phyloP scores from a whole-genome alignment of 208 protist species.

The Ichthyophonus hoferi region DNA sequence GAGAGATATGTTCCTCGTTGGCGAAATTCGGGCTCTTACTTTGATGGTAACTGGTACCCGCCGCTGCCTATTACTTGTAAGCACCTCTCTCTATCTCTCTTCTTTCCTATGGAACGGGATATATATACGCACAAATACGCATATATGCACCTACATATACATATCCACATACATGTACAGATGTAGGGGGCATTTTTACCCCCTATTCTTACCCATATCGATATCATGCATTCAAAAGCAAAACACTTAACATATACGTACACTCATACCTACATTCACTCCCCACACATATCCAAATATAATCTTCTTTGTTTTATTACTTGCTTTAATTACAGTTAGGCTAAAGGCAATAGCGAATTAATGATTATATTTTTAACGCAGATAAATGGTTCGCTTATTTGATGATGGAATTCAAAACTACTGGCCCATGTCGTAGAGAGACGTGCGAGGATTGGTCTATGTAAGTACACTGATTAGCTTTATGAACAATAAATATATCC shows the following conservation, averaged over 20 bases:
- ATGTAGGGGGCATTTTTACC: neutral
- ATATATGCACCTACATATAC: neutral
- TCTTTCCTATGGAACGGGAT: neutral
- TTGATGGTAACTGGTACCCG: slow-evolving; percentile 12
- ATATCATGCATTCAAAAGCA: neutral
- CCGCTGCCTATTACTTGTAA: slow-evolving; percentile 25
- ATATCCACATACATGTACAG: neutral
- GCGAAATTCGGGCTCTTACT: neutral
- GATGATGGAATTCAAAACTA: slow-evolving; percentile 22
- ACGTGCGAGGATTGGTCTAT: neutral
- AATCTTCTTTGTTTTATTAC: too few species aligned
- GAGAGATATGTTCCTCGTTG: slow-evolving; percentile 26
- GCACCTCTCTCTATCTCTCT: neutral
- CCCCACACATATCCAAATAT: too few species aligned
- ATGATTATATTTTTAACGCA: too few species aligned
- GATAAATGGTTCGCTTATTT: slow-evolving; percentile 27
- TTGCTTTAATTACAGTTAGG: too few species aligned
- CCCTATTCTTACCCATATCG: neutral
- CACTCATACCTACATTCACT: too few species aligned
- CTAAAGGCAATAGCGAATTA: too few species aligned
- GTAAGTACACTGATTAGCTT: neutral
- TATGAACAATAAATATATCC: too few species aligned
- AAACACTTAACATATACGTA: too few species aligned
- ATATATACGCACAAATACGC: neutral
- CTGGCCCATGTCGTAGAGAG: neutral